Evolutionary conservation across 164 flowering plant species (phyloP).

Genomic region (Malania oleifera): DNA sequence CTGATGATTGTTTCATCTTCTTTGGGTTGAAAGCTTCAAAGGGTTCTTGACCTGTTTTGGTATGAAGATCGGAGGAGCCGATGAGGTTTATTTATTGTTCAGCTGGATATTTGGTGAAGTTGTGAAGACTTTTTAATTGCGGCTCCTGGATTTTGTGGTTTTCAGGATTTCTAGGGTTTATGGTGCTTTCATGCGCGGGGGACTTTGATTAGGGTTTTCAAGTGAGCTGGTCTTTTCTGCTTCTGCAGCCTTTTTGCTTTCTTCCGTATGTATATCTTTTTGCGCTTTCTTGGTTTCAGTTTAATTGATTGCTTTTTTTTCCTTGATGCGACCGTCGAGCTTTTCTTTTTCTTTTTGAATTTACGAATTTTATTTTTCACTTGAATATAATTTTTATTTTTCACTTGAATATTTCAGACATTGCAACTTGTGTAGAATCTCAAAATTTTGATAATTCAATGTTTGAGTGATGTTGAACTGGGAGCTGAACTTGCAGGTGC

Average conservation of each 20-base stretch:
- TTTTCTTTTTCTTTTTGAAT: too few species aligned
- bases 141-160: conserved; percentile 8
- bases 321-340: too few species aligned
- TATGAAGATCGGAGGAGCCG: conserved; percentile 14
- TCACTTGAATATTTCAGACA: too few species aligned
- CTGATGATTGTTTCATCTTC: conserved; percentile 5
- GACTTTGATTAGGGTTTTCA: conserved; percentile 18
- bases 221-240: conserved; percentile 14
- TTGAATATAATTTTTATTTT: too few species aligned
- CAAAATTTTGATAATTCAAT: too few species aligned
- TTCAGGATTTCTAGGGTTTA: conserved; percentile 18
- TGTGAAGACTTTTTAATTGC: not conserved
- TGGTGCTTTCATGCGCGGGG: not conserved
- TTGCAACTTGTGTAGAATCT: too few species aligned
- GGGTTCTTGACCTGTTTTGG: conserved; percentile 5
- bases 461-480: too few species aligned
- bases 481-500: too few species aligned
- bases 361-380: too few species aligned
- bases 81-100: not conserved
- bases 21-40: not conserved
- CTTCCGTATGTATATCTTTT: not conserved
- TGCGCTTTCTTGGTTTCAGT: not conserved
- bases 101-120: not conserved
- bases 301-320: not conserved
- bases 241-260: not conserved